These are phyloP conservation scores for Ceratocystis alfenasii DNA, from an alignment of 2,329 filamentous ascomycete species.

Conservation along the genomic window DNA sequence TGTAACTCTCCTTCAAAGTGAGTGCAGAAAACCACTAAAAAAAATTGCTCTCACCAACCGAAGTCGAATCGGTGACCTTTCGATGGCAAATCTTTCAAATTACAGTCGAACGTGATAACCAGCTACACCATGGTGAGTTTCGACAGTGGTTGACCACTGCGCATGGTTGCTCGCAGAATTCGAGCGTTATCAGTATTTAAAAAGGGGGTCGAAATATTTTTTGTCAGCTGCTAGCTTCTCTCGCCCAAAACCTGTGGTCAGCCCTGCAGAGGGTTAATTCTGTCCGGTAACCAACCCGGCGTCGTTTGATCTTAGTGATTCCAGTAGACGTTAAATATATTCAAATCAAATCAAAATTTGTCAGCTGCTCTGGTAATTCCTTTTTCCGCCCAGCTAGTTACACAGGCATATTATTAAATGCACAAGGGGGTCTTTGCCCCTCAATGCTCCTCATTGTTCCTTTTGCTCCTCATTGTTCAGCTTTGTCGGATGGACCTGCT, in stretches of 20 bases:
- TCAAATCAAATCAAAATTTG: no score
- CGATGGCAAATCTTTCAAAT: no score
- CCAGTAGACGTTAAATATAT: no score
- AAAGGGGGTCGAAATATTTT: no score
- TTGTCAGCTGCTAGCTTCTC: no score
- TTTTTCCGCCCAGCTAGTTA: not conserved
- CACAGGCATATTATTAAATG: not conserved
- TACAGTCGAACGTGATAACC: conserved; percentile 9
- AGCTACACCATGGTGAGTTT: conserved; percentile 15
- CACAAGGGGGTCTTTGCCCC: not conserved
- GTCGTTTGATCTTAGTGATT: no score
- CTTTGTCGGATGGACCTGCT: not conserved
- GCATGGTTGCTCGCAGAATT: not conserved
- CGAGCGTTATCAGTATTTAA: no score
- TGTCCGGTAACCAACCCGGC: no score
- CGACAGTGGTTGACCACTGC: conserved; percentile 14
- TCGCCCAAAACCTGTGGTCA: no score
- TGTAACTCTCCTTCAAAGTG: no score
- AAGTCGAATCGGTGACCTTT: not conserved
- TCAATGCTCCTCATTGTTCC: not conserved
- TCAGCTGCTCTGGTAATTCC: not conserved
- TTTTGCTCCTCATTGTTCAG: not conserved
- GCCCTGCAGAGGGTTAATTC: no score
- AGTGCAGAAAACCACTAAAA: conserved; percentile 9
- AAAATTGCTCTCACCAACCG: conserved; percentile 11